Evolutionary conservation across 2,329 filamentous ascomycete genomes (phyloP).

Genomic region (Alternaria brassicae): DNA sequence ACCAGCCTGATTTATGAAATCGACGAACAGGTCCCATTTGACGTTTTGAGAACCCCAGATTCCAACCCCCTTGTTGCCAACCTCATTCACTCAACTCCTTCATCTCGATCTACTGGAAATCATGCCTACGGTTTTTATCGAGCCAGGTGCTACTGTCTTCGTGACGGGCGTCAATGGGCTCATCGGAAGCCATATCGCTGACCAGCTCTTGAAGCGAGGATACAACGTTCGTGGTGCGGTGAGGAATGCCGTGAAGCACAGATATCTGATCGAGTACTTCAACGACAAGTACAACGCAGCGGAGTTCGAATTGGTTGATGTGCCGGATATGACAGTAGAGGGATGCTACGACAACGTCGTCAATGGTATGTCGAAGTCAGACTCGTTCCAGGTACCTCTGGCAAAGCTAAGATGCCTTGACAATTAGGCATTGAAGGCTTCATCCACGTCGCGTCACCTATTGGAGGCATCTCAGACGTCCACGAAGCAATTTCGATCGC

Average conservation of each 20-base stretch:
- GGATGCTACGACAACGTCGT: slow-evolving; percentile 37
- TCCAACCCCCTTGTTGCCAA: slow-evolving; percentile 20
- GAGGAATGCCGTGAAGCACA: slow-evolving; percentile 37
- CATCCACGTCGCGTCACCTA: slow-evolving; percentile 55
- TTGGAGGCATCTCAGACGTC: slow-evolving; percentile 44
- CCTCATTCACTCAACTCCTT: slow-evolving; percentile 5
- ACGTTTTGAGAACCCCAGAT: neutral
- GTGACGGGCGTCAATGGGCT: slow-evolving; percentile 49
- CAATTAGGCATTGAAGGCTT: slow-evolving; percentile 47
- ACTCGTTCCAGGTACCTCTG: neutral
- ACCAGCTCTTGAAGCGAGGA: slow-evolving; percentile 40
- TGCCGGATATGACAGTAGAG: slow-evolving; percentile 39
- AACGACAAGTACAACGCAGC: slow-evolving; percentile 27
- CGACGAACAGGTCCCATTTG: neutral
- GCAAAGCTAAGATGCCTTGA: neutral
- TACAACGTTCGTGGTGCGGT: slow-evolving; percentile 49
- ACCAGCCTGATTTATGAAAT: neutral
- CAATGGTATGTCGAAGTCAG: slow-evolving; percentile 28
- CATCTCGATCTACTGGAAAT: neutral
- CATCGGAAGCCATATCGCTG: slow-evolving; percentile 43
- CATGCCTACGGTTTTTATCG: slow-evolving; percentile 28
- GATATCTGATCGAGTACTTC: slow-evolving; percentile 44
- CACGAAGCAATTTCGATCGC: slow-evolving; percentile 54
- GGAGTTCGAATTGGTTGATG: slow-evolving; percentile 39
- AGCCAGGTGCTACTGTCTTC: slow-evolving; percentile 38